A percentile compares a stretch with the other conserved stretches of the same genome.
Conservation (phyloP, 768 basidiomycete genomes). For the Lentinula sp. region DNA sequence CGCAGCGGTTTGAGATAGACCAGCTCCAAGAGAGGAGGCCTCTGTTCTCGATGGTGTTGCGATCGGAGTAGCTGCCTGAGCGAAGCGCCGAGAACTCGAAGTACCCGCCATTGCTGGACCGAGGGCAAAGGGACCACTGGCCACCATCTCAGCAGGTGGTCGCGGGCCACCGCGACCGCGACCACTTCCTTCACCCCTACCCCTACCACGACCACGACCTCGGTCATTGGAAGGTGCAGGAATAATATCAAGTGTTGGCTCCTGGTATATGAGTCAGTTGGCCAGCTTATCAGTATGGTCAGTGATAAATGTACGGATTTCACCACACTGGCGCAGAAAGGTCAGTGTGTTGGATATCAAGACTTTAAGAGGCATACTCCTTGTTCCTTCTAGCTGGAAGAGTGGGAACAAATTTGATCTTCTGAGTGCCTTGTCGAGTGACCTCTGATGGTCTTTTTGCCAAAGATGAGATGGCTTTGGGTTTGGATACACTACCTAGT, state of each 20-base stretch:
- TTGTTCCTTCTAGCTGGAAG: slow-evolving; percentile 73
- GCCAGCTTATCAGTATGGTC: not conserved
- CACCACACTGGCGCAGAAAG: slow-evolving; percentile 40
- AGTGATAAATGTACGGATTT: slow-evolving; percentile 46
- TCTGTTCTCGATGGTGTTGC: slow-evolving; percentile 44
- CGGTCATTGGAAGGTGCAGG: slow-evolving; percentile 25
- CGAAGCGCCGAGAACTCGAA: slow-evolving; percentile 40
- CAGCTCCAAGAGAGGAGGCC: slow-evolving; percentile 36
- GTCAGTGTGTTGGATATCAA: not conserved
- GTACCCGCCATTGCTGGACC: slow-evolving; percentile 68
- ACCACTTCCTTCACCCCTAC: slow-evolving; percentile 47
- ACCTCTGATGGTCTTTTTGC: slow-evolving; percentile 68
- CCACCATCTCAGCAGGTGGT: slow-evolving; percentile 66
- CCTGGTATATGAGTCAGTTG: slow-evolving; percentile 28
- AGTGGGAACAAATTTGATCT: slow-evolving; percentile 76
- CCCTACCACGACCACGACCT: slow-evolving; percentile 42
- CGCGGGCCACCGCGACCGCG: slow-evolving; percentile 46
- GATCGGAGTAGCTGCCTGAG: slow-evolving; percentile 40
- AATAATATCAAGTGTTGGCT: slow-evolving; percentile 29
- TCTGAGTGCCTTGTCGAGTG: slow-evolving; percentile 68
- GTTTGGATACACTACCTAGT: slow-evolving; percentile 14
- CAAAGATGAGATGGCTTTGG: slow-evolving; percentile 72
- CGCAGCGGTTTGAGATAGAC: slow-evolving; percentile 42
- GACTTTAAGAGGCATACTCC: slow-evolving; percentile 45
- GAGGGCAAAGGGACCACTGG: slow-evolving; percentile 85